Evolutionary conservation across 2,329 filamentous ascomycete genomes (phyloP), one percentile per base, ranked within the genome.

Genomic region (Exophiala spinifera): DNA sequence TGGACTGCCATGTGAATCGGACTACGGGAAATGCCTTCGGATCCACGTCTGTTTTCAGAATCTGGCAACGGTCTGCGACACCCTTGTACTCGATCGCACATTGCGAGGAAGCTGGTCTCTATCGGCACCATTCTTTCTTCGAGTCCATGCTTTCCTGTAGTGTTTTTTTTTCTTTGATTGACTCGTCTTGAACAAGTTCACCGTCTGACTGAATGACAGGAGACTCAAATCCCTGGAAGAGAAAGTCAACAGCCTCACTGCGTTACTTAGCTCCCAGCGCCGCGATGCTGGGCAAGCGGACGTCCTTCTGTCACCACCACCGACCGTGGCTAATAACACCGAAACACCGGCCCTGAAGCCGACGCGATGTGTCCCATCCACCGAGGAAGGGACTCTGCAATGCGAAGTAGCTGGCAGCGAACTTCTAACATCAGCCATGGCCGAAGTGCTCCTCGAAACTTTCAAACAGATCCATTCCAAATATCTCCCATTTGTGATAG

Each of bases 211-310:
- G 33, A 49, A 33, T n/a, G 25, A n/a, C 17, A 49, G 46, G 20
- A 47, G 45, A 31, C 36, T 53, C 44, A 48, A 53, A 34, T 36
- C 50, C 7, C 51, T 53, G 11, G 51, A 53, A 42, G 51, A 53
- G 17, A 53, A 53, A 28, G 51, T 53, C 44, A 36, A 48, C 21
- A 43, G 28, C 15, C 34, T 53, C 14, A 44, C 48, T 17, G 19
- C 21, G 13, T 44, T 53, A 34, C 15, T 53, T 14, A 45, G 28
- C 28, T 19, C 51, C 44, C 8, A 40, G 48, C 13, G 44, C 34
- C 20, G 15, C 17, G 20, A 17, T 28, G n/a, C 6, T 28, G 25
- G 3, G 36, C 34, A 13, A 25, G 36, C 14, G 23, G 34, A 19
- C 17, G 37, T 14, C 33, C 21, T 21, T 21, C 20, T 49, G 20